Evolutionary conservation across 2,329 filamentous ascomycete genomes (phyloP).

Genomic region (Chrysoporthe puriensis): DNA sequence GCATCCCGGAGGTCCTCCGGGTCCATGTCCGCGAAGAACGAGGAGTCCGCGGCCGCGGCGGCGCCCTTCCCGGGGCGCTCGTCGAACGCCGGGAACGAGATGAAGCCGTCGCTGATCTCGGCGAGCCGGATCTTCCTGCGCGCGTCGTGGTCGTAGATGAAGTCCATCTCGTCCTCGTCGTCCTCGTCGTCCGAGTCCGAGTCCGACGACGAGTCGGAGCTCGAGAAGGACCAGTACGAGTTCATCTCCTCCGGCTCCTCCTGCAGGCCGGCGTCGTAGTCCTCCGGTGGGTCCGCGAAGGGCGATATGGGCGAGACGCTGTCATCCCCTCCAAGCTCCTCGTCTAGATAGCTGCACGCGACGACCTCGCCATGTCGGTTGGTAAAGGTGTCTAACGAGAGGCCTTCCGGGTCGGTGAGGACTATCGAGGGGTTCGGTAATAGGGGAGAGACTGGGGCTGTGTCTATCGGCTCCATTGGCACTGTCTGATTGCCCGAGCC

Average conservation of each 20-base stretch:
- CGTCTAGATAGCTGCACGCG: not conserved
- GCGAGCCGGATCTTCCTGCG: slow-evolving; percentile 2
- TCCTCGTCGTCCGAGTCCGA: slow-evolving; percentile 8
- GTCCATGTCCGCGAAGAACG: slow-evolving; percentile 10
- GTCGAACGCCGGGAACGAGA: slow-evolving; percentile 9
- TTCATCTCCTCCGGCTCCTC: slow-evolving; percentile 10
- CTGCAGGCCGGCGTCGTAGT: slow-evolving; percentile 2
- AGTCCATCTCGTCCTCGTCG: slow-evolving; percentile 13
- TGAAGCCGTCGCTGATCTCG: slow-evolving; percentile 2
- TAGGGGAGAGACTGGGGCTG: not conserved
- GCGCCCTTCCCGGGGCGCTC: not conserved
- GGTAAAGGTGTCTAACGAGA: slow-evolving; percentile 12
- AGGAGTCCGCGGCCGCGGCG: not conserved
- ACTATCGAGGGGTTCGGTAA: not conserved
- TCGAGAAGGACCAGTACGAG: slow-evolving; percentile 11
- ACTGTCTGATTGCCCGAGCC: not conserved
- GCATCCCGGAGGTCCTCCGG: not conserved
- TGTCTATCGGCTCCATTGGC: not conserved
- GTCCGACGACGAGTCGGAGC: slow-evolving; percentile 4
- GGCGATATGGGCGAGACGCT: not conserved
- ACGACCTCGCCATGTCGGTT: not conserved
- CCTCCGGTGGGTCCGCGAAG: slow-evolving; percentile 14
- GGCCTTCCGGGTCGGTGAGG: slow-evolving; percentile 9
- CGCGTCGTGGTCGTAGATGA: not conserved
- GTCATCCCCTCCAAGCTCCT: not conserved